These are phyloP conservation scores for Chrysanthemum lavandulifolium DNA, from an alignment of 129 eudicot species.

Conservation along the genomic window DNA sequence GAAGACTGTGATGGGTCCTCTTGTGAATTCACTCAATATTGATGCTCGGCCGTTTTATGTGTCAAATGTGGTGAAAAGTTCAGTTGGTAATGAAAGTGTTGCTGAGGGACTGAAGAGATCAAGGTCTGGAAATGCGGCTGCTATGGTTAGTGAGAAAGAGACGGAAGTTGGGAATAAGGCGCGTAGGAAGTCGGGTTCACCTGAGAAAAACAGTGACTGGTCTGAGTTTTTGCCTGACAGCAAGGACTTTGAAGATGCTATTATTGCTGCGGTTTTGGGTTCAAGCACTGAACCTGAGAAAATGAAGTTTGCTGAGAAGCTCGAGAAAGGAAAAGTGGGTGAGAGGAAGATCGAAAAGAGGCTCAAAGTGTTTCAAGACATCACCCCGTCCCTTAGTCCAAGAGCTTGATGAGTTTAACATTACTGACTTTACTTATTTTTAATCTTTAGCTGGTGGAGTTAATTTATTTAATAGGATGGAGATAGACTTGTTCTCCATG, in stretches of 20 bases:
- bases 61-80: constrained; percentile 32
- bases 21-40: constrained; percentile 54
- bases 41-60: constrained; percentile 81
- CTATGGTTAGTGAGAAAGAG: constrained; percentile 19
- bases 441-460: not conserved
- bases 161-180: constrained; percentile 49
- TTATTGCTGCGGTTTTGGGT: constrained; percentile 74
- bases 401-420: constrained; percentile 42
- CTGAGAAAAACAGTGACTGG: constrained; percentile 40
- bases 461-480: constrained; percentile 40
- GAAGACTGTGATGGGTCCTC: constrained; percentile 16
- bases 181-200: constrained; percentile 48
- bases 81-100: constrained; percentile 20
- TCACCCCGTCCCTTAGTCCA: constrained; percentile 78
- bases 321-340: constrained; percentile 27
- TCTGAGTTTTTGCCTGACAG: constrained; percentile 63
- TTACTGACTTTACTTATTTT: constrained; percentile 26
- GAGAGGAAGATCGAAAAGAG: constrained; percentile 64
- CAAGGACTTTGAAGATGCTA: constrained; percentile 87
- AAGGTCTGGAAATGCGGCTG: constrained; percentile 57
- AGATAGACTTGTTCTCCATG: constrained; percentile 97
- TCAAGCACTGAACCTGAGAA: constrained; percentile 30
- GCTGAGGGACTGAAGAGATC: constrained; percentile 77
- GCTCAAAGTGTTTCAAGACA: constrained; percentile 89
- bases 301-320: constrained; percentile 29